These are phyloP conservation scores for Aureobasidium zeae DNA, from an alignment of 2,329 filamentous ascomycete genomes.

Conservation along the genomic window DNA sequence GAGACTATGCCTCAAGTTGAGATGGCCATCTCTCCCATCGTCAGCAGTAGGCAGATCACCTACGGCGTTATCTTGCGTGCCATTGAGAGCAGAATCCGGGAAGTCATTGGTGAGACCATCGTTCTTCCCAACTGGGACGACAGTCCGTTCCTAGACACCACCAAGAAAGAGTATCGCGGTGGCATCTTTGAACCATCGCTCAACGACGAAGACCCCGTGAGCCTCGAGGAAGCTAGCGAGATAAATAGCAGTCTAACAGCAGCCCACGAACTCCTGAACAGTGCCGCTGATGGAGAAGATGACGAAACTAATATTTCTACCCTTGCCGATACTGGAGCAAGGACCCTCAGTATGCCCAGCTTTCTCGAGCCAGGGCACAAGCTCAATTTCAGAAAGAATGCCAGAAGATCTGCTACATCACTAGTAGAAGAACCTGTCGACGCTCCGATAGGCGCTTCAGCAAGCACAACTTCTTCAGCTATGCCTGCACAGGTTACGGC, in stretches of 20 bases:
- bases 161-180: slow-evolving; percentile 68
- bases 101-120: slow-evolving; percentile 84
- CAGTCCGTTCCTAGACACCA: slow-evolving; percentile 77
- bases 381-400: slow-evolving; percentile 16
- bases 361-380: slow-evolving; percentile 15
- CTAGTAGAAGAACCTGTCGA: slow-evolving; percentile 23
- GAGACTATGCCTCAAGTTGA: slow-evolving; percentile 90
- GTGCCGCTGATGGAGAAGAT: slow-evolving; percentile 3
- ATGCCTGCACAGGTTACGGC: slow-evolving; percentile 8
- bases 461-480: not conserved
- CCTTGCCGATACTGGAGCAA: slow-evolving; percentile 14
- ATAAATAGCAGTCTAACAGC: not conserved
- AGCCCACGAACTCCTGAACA: slow-evolving; percentile 3
- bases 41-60: slow-evolving; percentile 90
- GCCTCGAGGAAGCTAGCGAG: slow-evolving; percentile 5
- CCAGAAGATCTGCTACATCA: slow-evolving; percentile 19
- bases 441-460: slow-evolving; percentile 16
- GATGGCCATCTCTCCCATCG: slow-evolving; percentile 88
- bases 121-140: slow-evolving; percentile 96
- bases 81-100: slow-evolving; percentile 90
- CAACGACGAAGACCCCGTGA: slow-evolving; percentile 8
- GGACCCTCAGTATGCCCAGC: slow-evolving; percentile 22
- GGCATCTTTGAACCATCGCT: slow-evolving; percentile 58
- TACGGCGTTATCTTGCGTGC: slow-evolving; percentile 85
- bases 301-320: slow-evolving; percentile 10